Percentiles rank a stretch among this genome's conserved stretches.
These are phyloP conservation scores for Ceriops zippeliana DNA, from an alignment of 345 rosid species.

Conservation along the genomic window DNA sequence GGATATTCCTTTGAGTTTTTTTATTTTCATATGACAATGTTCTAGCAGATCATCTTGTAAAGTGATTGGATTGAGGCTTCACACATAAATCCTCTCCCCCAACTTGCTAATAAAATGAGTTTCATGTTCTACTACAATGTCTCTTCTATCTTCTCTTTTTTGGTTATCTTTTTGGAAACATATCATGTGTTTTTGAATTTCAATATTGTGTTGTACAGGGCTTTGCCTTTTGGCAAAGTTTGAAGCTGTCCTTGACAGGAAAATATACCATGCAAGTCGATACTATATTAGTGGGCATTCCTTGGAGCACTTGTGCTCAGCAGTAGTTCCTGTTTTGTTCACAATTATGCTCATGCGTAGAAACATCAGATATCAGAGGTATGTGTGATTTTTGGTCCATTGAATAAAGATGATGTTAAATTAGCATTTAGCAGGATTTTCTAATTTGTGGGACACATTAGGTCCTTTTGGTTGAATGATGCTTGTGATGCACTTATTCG, in stretches of 20 bases:
- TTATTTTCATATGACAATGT: too few species aligned
- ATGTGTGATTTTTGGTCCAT: slow-evolving; percentile 9
- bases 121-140: not conserved
- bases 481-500: not conserved
- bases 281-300: slow-evolving; percentile 78
- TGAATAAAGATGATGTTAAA: not conserved
- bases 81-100: not conserved
- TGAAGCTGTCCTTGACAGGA: slow-evolving; percentile 58
- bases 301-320: slow-evolving; percentile 66
- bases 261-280: slow-evolving; percentile 51
- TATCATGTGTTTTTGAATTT: not conserved
- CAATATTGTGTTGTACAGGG: slow-evolving; percentile 36
- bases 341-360: slow-evolving; percentile 70
- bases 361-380: slow-evolving; percentile 63
- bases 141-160: not conserved
- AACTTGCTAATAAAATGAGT: not conserved
- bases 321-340: slow-evolving; percentile 46
- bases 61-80: not conserved
- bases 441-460: not conserved
- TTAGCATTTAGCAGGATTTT: not conserved
- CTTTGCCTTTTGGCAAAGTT: slow-evolving; percentile 51
- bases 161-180: not conserved
- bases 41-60: not conserved
- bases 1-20: too few species aligned
- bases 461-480: not conserved